phyloP scores from a whole-genome alignment of 495 filamentous ascomycete genomes.

The Neurospora sp. region DNA sequence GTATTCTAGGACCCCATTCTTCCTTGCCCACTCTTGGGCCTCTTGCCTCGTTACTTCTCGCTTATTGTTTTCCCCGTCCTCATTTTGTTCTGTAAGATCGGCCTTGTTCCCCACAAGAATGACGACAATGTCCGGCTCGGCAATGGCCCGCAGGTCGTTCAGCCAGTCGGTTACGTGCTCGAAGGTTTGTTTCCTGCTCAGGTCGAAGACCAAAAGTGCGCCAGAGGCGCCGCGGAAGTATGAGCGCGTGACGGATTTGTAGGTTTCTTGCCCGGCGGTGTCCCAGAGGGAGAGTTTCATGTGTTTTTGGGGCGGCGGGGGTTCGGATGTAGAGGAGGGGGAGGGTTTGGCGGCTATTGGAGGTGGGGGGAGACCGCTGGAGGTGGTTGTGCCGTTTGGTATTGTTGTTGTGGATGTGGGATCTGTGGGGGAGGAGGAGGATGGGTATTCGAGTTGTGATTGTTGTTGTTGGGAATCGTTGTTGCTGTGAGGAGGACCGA shows the following conservation, averaged over 20 bases:
- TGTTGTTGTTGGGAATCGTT: neutral
- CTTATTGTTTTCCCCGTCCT: conserved; percentile 38
- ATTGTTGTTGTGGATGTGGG: neutral
- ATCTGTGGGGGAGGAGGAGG: neutral
- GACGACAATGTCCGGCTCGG: conserved; percentile 87
- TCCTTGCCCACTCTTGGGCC: conserved; percentile 76
- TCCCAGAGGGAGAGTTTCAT: conserved; percentile 82
- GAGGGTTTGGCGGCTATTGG: conserved; percentile 7
- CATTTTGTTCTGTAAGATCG: conserved; percentile 53
- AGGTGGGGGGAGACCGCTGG: conserved; percentile 27
- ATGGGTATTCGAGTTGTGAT: neutral
- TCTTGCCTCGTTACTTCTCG: conserved; percentile 69
- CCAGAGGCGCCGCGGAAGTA: conserved; percentile 94
- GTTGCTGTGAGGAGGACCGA: conserved; percentile 62
- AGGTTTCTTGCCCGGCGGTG: conserved; percentile 94
- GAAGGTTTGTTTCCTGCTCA: conserved; percentile 79
- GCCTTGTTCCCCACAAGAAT: conserved; percentile 92
- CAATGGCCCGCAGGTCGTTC: conserved; percentile 81
- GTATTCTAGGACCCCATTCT: conserved; percentile 76
- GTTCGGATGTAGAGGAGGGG: conserved; percentile 8
- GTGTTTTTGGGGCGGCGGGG: conserved; percentile 48
- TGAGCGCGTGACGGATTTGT: conserved; percentile 86
- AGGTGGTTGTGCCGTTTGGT: neutral
- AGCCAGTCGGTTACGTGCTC: conserved; percentile 80
- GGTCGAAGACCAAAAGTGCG: conserved; percentile 90